Evolutionary conservation across 495 filamentous ascomycete species (phyloP), one percentile per base, ranked within the genome.

Genomic region (Xylaria intraflava): DNA sequence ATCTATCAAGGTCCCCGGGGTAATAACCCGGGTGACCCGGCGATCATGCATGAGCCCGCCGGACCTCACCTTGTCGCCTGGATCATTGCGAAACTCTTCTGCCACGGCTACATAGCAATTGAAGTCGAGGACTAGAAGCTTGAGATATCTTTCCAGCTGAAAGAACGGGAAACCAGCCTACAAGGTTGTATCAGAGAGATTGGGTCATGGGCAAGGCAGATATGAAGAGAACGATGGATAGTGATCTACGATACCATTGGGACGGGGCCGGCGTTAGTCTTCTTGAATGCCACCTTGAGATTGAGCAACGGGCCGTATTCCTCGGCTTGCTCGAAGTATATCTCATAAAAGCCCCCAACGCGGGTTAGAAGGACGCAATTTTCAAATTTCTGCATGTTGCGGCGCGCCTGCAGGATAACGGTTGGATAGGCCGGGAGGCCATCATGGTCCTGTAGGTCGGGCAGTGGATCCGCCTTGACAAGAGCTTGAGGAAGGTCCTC

Each of bases 311-410:
- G 88, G 3, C 85, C 93, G 58, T 88, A 82, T 59, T 95, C 85
- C 46, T 92, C 87, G 6, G 93, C 93, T 64, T 97, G 89, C 52
- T 91, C 84, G 64, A 97, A 92, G 69, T 96, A 98, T 46, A 98
- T 72, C 79, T 97, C 93, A 72, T 97, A 98, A 69, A 98, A 98
- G 48, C 88, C 82, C 44, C 93, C 93, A 12, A 98, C 89, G 31
- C 91, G 78, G 3, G 93, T 98, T 49, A 98, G 71, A 19, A 98
- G 65, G 22, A 97, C 86, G 68, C 89, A 95, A 57, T 90, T 87
- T 59, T 84, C 81, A 72, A 94, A 95, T 58, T 84, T 89, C 51
- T 81, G 79, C 87, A 98, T 95, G 65, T 95, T 92, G 53, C 85
- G 87, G 31, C 82, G 78, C n/a, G 88, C 90, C 62, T 94, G 89